Evolutionary conservation across 1,284 basidiomycete genomes (phyloP).

Genomic region (Pseudozyma pruni): DNA sequence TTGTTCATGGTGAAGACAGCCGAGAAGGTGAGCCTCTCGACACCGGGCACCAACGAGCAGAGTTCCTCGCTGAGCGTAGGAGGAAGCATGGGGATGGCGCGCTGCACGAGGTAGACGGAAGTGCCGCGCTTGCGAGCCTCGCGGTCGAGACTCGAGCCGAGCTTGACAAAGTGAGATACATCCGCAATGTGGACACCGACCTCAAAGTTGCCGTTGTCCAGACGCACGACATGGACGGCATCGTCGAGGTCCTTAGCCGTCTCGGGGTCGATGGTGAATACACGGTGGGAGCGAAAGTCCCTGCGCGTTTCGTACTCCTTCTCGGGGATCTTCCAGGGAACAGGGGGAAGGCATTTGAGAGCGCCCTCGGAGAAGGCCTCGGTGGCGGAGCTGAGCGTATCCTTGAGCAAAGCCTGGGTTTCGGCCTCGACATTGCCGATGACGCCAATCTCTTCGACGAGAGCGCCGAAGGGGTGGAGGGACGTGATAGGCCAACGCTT

Average conservation of each 20-base stretch:
- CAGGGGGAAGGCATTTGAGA: constrained; percentile 92
- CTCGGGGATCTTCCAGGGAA: constrained; percentile 94
- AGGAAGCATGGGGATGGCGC: constrained; percentile 95
- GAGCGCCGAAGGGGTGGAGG: constrained; percentile 96
- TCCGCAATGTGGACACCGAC: constrained; percentile 95
- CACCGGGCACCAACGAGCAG: constrained; percentile 87
- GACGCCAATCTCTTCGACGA: constrained; percentile 97
- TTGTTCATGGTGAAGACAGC: constrained; percentile 80
- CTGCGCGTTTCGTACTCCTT: constrained; percentile 86
- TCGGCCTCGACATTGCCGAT: constrained; percentile 98
- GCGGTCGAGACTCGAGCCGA: constrained; percentile 94
- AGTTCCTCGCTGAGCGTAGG: constrained; percentile 88
- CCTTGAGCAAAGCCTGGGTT: constrained; percentile 94
- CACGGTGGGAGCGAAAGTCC: constrained; percentile 83
- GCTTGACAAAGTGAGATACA: constrained; percentile 92
- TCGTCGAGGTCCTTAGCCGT: constrained; percentile 93
- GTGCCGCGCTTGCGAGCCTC: constrained; percentile 97
- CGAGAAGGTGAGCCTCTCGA: constrained; percentile 85
- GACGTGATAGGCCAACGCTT: constrained; percentile 89
- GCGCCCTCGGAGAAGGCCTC: constrained; percentile 74
- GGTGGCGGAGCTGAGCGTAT: constrained; percentile 77
- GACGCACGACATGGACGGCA: constrained; percentile 85
- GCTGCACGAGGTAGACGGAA: constrained; percentile 94
- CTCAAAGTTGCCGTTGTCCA: constrained; percentile 89
- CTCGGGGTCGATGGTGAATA: constrained; percentile 93